Evolutionary conservation across 768 basidiomycete species (phyloP), one percentile per base, ranked within the genome.

Genomic region (Amanita inopinata): DNA sequence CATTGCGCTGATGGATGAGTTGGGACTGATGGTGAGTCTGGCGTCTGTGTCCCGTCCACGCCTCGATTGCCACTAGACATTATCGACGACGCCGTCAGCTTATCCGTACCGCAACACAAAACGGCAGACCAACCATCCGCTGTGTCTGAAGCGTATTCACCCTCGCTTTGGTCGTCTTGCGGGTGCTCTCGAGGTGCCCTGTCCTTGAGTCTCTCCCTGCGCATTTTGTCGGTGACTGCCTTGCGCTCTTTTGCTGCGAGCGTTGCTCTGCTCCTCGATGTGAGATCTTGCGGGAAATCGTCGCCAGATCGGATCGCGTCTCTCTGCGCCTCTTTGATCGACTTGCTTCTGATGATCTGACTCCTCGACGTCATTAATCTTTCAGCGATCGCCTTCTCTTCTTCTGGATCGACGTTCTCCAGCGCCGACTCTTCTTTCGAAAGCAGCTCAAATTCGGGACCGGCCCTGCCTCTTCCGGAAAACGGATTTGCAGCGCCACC

Each of bases 401-500:
- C 67, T 15, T 59, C 61, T 7, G 69, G 57, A 43, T 75, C 71
- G 27, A 66, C 58, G 46, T 76, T 76, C 50, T 75, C 74, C 38
- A 53, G 43, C 11, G 55, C 54, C 8, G 55, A 52, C 53, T 70
- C 70, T 17, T 63, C 61, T 1, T 62, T 51, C 3, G 67, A 64
- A 33, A 76, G 56, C 20, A 57, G 51, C 6, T 60, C 56, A 32
- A 75, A 59, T 2, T 55, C 41, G 6, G 72, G 70, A 9, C 58
- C 55, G 28, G 61, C 61, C 31, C 58, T 58, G 31, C 51, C 40
- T 22, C 61, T 69, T 52, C 78, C 74, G 31, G 73, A 66, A 54
- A 86, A 86, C 0, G 83, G 80, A 50, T 85, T 85, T 7, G 49
- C 43, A 4, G 53, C 52, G 27, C 56, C 53, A 17, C 62, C 60